These are phyloP conservation scores for Fusarium clavum DNA, from an alignment of 2,329 filamentous ascomycete genomes.

Conservation along the genomic window DNA sequence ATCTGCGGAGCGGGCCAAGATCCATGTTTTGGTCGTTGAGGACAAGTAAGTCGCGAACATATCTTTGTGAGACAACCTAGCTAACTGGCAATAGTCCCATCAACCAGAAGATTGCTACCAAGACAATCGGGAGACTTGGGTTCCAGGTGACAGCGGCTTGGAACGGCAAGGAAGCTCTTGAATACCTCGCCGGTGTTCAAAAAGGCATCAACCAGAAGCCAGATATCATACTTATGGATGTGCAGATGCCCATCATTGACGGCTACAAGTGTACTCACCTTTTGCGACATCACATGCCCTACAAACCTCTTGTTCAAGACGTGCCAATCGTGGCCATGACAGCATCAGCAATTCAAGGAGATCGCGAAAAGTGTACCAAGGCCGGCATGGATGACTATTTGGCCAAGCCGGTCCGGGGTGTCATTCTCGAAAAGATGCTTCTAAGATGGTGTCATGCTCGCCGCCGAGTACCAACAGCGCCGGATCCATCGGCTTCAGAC, in stretches of 20 bases:
- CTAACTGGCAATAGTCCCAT: conserved; percentile 61
- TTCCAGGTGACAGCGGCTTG: conserved; percentile 78
- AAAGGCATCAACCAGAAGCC: conserved; percentile 66
- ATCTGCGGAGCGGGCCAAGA: conserved; percentile 68
- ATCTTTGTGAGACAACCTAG: background rate
- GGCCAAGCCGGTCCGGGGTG: conserved; percentile 77
- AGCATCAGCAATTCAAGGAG: conserved; percentile 80
- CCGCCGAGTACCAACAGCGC: conserved; percentile 40
- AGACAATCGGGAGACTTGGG: conserved; percentile 78
- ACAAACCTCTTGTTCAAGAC: conserved; percentile 67
- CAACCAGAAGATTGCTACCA: conserved; percentile 81
- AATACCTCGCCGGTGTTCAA: conserved; percentile 72
- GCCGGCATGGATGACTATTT: conserved; percentile 84
- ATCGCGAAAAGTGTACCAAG: conserved; percentile 77
- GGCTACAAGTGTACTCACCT: conserved; percentile 82
- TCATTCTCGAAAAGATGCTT: conserved; percentile 76
- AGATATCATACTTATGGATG: conserved; percentile 83
- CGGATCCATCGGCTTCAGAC: conserved; percentile 53
- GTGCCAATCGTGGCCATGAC: conserved; percentile 87
- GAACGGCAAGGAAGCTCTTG: conserved; percentile 83
- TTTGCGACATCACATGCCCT: conserved; percentile 75
- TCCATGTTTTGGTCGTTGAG: conserved; percentile 82
- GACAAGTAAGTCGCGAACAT: conserved; percentile 72
- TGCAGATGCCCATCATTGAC: conserved; percentile 81
- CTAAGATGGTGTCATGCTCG: conserved; percentile 70